A percentile compares a stretch with the other conserved stretches of the same genome.
phyloP scores from a whole-genome alignment of 306 rosid species.

The Astragalus membranaceus region DNA sequence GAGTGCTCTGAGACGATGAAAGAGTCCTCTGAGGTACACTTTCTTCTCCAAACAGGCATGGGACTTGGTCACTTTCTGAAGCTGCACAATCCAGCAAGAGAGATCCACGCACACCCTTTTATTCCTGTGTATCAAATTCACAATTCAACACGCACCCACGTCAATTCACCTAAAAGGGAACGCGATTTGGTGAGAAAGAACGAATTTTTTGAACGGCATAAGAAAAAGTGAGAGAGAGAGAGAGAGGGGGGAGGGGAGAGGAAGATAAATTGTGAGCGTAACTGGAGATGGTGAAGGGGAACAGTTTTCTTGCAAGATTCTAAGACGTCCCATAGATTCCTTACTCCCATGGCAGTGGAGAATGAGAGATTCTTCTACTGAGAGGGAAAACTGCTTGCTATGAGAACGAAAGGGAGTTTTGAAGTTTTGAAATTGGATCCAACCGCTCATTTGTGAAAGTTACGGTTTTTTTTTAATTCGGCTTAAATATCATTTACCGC shows the following conservation, averaged over 20 bases:
- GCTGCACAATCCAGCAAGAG: conserved; percentile 84
- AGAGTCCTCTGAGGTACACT: conserved; percentile 57
- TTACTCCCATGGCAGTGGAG: conserved; percentile 59
- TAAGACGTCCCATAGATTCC: conserved; percentile 69
- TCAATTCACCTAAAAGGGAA: not conserved
- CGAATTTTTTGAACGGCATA: not conserved
- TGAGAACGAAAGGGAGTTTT: not conserved
- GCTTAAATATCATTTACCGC: no score
- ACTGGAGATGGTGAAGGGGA: conserved; percentile 72
- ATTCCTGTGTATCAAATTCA: conserved; percentile 40
- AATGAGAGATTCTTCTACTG: not conserved
- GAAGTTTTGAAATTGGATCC: not conserved
- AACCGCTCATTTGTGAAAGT: not conserved
- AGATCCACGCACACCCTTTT: conserved; percentile 79
- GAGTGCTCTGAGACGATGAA: conserved; percentile 78
- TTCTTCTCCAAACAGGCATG: conserved; percentile 45
- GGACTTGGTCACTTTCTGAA: conserved; percentile 57
- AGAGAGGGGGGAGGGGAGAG: not conserved
- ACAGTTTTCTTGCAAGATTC: conserved; percentile 87
- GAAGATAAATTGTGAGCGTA: not conserved
- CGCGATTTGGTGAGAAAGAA: not conserved
- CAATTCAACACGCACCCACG: conserved; percentile 19
- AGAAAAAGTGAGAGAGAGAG: not conserved
- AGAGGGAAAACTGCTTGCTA: not conserved
- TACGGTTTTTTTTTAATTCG: no score